Conservation (phyloP, 345 rosid genomes). For the Salix koriyanagi region DNA sequence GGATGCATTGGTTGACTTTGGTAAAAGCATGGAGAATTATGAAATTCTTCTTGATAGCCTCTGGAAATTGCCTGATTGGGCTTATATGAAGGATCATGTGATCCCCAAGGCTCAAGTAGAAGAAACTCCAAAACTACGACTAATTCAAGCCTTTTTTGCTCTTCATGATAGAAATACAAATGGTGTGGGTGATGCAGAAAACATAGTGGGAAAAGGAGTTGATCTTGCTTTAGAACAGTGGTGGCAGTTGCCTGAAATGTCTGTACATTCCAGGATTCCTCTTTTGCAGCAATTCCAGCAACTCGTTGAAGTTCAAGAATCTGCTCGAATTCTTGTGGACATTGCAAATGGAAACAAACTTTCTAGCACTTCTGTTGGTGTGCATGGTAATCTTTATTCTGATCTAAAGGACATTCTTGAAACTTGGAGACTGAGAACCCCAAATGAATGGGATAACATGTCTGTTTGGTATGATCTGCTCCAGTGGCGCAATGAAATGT, state of each 20-base stretch:
- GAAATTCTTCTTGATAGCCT: conserved; percentile 91
- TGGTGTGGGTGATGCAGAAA: conserved; percentile 93
- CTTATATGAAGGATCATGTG: conserved; percentile 86
- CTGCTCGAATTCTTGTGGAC: conserved; percentile 80
- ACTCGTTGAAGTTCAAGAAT: conserved; percentile 96
- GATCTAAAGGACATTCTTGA: conserved; percentile 96
- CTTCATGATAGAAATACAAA: conserved; percentile 78
- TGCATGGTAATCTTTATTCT: conserved; percentile 74
- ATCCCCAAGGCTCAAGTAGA: conserved; percentile 99
- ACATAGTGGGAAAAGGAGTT: conserved; percentile 81
- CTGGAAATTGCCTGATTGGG: conserved; percentile 97
- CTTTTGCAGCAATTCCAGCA: conserved; percentile 97
- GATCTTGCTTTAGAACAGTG: conserved; percentile 94
- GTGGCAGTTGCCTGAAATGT: conserved; percentile 99
- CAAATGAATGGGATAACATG: conserved; percentile 98
- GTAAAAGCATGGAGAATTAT: conserved; percentile 86
- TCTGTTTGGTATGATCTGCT: conserved; percentile 95
- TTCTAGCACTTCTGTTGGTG: conserved; percentile 60
- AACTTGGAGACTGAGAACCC: conserved; percentile 97
- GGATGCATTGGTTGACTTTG: conserved; percentile 95
- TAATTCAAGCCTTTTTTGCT: conserved; percentile 85
- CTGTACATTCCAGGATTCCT: conserved; percentile 91
- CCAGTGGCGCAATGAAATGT: conserved; percentile 98
- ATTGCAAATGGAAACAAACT: conserved; percentile 83
- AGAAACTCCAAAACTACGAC: conserved; percentile 91